phyloP scores from a whole-genome alignment of 2,329 filamentous ascomycete genomes.

The Aspergillus sergii region DNA sequence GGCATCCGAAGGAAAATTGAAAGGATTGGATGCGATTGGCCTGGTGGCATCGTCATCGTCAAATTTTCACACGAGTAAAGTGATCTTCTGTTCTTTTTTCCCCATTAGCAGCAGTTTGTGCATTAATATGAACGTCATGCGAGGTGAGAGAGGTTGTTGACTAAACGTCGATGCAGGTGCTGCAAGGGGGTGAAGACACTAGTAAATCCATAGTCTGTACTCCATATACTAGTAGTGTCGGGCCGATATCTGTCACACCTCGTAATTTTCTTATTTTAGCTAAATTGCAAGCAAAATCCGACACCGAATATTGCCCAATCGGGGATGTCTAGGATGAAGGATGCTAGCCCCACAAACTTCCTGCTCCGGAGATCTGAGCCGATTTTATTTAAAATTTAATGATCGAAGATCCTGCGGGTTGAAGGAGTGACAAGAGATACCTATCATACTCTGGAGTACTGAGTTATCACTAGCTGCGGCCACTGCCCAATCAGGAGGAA shows the following conservation, averaged over 20 bases:
- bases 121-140: background rate
- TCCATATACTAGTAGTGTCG: background rate
- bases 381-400: background rate
- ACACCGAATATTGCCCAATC: background rate
- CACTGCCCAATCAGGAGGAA: background rate
- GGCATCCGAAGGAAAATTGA: background rate
- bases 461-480: background rate
- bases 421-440: too few species aligned
- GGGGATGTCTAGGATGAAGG: background rate
- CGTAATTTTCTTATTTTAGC: background rate
- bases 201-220: background rate
- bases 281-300: background rate
- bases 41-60: background rate
- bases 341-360: background rate
- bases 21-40: background rate
- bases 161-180: background rate
- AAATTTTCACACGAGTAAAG: background rate
- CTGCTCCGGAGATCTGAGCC: background rate
- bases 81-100: background rate
- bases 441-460: too few species aligned
- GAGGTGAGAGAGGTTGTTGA: background rate
- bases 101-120: too few species aligned
- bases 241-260: background rate
- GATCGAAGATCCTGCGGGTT: background rate
- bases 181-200: background rate